Base-by-base conservation (phyloP, 495 filamentous ascomycete genomes). In the Podospora conica region DNA sequence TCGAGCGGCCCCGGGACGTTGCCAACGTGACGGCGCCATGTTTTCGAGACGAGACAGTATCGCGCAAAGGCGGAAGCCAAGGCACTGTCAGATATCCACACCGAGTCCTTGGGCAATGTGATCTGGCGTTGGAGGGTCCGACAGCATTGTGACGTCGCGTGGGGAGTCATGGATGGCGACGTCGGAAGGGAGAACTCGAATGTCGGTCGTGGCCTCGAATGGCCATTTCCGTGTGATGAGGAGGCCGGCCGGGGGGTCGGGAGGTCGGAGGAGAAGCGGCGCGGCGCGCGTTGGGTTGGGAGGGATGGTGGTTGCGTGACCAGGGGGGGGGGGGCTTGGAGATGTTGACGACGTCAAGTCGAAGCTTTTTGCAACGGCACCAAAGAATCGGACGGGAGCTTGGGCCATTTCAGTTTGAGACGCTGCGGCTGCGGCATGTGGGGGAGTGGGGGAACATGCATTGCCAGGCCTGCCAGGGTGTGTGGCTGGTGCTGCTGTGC, bases 1-100 rank as follows among this genome's bases (percentile, higher is more conserved):
- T 86, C 84, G 66, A 85, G 76, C 22, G 83, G 83, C 0, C 82
- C 83, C 4, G 82, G 79, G 0, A 77, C 63, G 63, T 71, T 66
- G 68, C 71, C 68, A 6, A 64, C 66, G 63, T 74, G 65, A 15
- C 80, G 74, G 25, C 68, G 72, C 53, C 63, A 54, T 5, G 58
- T 65, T 25, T 66, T 63, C 7, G 73, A 78, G 3, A 71, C 68
- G 24, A 64, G 61, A 53, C 73, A 77, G 71, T 78, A 84, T 6
- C 75, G 75, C 22, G 80, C 74, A 54, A 82, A 82, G 10, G 71
- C 66, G 10, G 72, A 63, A 8, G 68, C 67, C 3, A 84, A 73
- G 6, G 77, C 53, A 56, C 74, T 69, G 27, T 84, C 83, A 5
- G 79, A 74, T 25, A 83, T 74, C 80, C 81, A 82, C 23, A 82